phyloP scores from a whole-genome alignment of 345 rosid genomes.

The Noccaea caerulescens region DNA sequence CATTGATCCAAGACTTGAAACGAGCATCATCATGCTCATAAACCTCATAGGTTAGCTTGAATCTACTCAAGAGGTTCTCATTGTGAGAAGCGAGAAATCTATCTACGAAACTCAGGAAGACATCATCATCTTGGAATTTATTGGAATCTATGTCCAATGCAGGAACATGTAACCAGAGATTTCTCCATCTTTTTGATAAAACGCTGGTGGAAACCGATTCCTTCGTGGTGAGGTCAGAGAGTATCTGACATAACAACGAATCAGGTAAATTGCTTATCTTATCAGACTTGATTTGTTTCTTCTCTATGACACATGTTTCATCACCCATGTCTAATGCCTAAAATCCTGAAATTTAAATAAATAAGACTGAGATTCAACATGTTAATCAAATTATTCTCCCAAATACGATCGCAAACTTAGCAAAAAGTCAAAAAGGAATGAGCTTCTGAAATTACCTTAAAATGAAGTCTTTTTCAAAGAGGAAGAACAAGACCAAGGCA shows the following conservation, averaged over 20 bases:
- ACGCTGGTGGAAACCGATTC: constrained; percentile 36
- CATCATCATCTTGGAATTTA: constrained; percentile 1
- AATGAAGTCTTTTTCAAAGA: too few species aligned
- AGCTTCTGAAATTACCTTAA: constrained; percentile 2
- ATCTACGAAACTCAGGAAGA: constrained; percentile 17
- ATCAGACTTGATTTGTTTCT: constrained; percentile 13
- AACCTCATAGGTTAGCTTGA: constrained; percentile 26
- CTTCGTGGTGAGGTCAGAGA: constrained; percentile 29
- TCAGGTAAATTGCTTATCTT: constrained; percentile 37
- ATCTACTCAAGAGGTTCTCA: constrained; percentile 21
- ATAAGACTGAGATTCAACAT: constrained; percentile 13
- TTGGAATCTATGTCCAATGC: constrained; percentile 26
- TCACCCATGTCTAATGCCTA: constrained; percentile 15
- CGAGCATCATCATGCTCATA: constrained; percentile 28
- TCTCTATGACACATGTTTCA: constrained; percentile 14
- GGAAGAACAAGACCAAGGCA: background rate
- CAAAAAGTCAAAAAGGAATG: background rate
- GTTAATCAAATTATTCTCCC: background rate
- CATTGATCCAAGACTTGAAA: constrained; percentile 36
- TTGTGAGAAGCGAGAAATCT: constrained; percentile 25
- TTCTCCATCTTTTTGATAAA: constrained; percentile 34
- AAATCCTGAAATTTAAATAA: background rate
- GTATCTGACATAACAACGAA: constrained; percentile 28
- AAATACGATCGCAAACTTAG: background rate
- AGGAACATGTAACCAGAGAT: constrained; percentile 32